Evolutionary conservation across 768 basidiomycete genomes (phyloP), one percentile per base, ranked within the genome.

Genomic region (Tylopilus plumbeoviolaceoides): DNA sequence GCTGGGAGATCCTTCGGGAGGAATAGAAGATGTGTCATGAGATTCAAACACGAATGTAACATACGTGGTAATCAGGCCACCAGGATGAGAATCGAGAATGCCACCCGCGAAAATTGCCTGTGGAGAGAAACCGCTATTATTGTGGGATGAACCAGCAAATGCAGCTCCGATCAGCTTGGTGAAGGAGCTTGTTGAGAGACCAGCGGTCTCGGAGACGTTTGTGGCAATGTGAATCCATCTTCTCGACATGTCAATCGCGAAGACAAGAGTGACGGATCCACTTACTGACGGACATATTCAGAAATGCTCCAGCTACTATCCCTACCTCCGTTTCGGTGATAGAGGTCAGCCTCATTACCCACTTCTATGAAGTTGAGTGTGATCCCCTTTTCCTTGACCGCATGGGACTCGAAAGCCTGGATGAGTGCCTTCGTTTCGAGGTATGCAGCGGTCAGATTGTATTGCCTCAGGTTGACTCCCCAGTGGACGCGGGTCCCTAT

Each of bases 291-390:
- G 28, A 79, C 74, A 58, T 82, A 83, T 63, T 79, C 67, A 7
- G 66, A 57, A 21, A 74, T 63, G 44, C 63, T 76, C 58, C 76
- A 82, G 33, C 57, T 63, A 5, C 60, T 59, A 31, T 71, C 48
- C 46, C 82, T 71, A 12, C 68, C 62, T 3, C 77, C 78, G 51
- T 81, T 80, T 50, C 67, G 68, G 18, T 35, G 40, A 63, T 83
- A 85, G 11, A 84, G 62, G 62, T 85, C 81, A 0, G 82, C 71
- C 65, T 85, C 82, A 47, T 86, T 84, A 11, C 83, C 83, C 43
- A 82, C 74, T 59, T 85, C 81, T 49, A 85, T 71, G n/a, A 76
- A 74, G 50, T 83, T 81, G 18, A 84, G 72, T 2, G 67, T 69
- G 38, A 84, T 76, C 12, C 74, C 71, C 1, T 75, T 70, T 41